Evolutionary conservation across 2,329 filamentous ascomycete genomes (phyloP), one percentile per base, ranked within the genome.

Genomic region (Tolypocladium pustulatum): DNA sequence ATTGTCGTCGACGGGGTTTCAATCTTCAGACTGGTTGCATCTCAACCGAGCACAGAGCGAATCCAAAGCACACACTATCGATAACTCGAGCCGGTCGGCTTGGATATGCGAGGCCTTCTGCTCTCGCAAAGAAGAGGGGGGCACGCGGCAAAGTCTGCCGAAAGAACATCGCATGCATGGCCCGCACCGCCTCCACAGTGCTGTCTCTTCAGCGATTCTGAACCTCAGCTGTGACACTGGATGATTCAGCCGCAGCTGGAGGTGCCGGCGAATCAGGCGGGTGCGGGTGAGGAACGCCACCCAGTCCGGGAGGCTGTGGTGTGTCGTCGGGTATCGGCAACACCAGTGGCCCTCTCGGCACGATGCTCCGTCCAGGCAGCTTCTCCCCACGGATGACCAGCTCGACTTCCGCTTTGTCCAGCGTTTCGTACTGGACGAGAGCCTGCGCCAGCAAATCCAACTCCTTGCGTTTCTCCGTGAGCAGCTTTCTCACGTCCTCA

Each of bases 391-490:
- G 84, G 63, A 99, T 86, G 7, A 97, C 90, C 77, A 89, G 90
- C 72, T 92, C 86, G 62, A 97, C 95, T 73, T 99, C 94, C 3
- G 88, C 86, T 72, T 88, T 89, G 71, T 89, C 88, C 56, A 99
- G 76, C 0, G 91, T 97, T 78, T 99, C 94, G 72, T 97, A 97
- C 73, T 97, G 87, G 38, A 99, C 85, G 12, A 99, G 81, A 7
- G 92, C 94, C 68, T 92, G 86, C 34, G 94, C 93, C 12, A 99
- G 78, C 13, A 90, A 78, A 66, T 99, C 93, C 9, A 99, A 81
- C 72, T 96, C 93, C 60, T 88, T 87, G 58, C 91, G 85, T 71
- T 89, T 90, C 40, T 84, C 82, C 1, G 81, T 83, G 54, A 99
- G 75, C 5, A 97, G 79, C 54, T 82, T 81, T 53, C 79, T 75